Evolutionary conservation across 2,329 filamentous ascomycete species (phyloP), one percentile per base, ranked within the genome.

Genomic region (Colletotrichum destructivum): DNA sequence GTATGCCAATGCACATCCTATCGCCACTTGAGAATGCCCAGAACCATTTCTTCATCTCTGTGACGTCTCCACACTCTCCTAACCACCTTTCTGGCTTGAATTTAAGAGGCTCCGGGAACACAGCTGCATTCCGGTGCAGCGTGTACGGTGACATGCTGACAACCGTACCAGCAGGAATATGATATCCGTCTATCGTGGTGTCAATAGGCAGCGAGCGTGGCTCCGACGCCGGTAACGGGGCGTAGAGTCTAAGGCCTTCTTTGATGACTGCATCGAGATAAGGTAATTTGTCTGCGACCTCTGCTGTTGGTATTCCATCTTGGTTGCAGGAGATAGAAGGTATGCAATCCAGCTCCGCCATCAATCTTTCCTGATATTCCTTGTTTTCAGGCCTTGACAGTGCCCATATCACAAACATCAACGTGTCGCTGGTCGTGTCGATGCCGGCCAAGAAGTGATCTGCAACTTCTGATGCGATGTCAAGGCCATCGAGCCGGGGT

Each of bases 401-500:
- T 0, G 83, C 78, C 84, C 85, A 88, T 16, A 88, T 78, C 0
- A 84, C 76, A 69, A 87, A 88, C 82, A 87, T 87, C 2, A 87
- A 71, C 0, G 86, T 86, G 61, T 89, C 86, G 31, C 84, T 85
- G 0, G 86, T 88, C 0, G 87, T 89, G 68, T 88, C 85, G 12
- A 88, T 86, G 0, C 86, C 87, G 0, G 87, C 87, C 0, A 86
- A 79, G 15, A 89, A 81, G 69, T 89, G 87, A 65, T 89, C 87
- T 0, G 87, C 86, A 15, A 81, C 83, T 76, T 89, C 87, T 0
- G 86, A 86, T 0, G 87, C 87, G 49, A 87, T 84, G 23, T 88
- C 56, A 12, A 59, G 56, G n/a, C 56, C 56, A 44, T 59, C 56
- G 35, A 59, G 18, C 11, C n/a, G 38, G 6, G 56, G n/a, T 23